Base-by-base conservation (phyloP, 495 filamentous ascomycete genomes). In the Aspergillus ostianus region DNA sequence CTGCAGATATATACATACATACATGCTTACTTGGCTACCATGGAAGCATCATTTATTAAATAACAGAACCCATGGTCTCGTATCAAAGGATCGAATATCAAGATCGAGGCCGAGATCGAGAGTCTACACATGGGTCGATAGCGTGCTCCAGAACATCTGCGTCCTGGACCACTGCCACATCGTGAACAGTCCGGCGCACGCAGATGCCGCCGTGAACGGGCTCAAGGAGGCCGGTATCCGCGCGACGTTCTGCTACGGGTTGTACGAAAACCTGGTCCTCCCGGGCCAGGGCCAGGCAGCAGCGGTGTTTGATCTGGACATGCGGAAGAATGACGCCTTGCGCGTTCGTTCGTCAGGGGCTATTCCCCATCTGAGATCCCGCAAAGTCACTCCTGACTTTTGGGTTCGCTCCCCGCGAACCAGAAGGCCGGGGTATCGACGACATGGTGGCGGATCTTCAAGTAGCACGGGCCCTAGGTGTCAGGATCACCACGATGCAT, bases 141-240 rank as follows among this genome's bases (percentile, higher is more conserved):
- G 29, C 29, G 29, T 30, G 29, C 8, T 30, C 29, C 29, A 30
- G 29, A 30, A 30, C 15, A 59, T 36, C n/a, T 47, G 49, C 15
- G 56, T 58, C 10, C 56, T 58, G 29, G 56, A 58, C 49, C 47
- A 58, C 36, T 52, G 48, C 56, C 56, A 58, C 19, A 32, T 53
- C 44, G 46, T 58, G 3, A 58, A 58, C 19, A 52, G 48, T 10
- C 56, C 56, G 0, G 56, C 48, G 13, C 56, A 58, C n/a, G 56
- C 56, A 2, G 48, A 58, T 19, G 49, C 48, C 2, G 56, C 56
- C 4, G 56, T 58, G 10, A 27, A 27, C 19, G 56, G 56, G 7
- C 19, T 58, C 10, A 52, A 46, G 19, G 56, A 58, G 18, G 56
- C 56, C 27, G 47, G 30, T 4, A 58, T 58, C 18, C 56, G 56